Evolutionary conservation across 164 flowering plant species (phyloP).

Genomic region (Pachysandra terminalis): DNA sequence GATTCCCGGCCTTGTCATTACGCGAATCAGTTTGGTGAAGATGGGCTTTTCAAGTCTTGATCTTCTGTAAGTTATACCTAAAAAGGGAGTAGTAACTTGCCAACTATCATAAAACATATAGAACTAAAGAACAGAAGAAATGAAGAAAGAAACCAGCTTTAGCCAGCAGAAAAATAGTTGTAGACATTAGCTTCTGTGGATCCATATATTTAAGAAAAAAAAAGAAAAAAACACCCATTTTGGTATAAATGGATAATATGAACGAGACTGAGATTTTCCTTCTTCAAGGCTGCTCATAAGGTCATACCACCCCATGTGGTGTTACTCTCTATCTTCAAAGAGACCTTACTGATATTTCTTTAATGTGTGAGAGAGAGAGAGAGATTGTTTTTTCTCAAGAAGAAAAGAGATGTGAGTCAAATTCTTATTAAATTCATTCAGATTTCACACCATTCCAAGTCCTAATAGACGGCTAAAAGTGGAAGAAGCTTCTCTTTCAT

Average conservation of each 20-base stretch:
- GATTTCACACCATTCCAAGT: constrained; percentile 2
- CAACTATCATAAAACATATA: too few species aligned
- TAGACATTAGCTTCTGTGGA: neutral
- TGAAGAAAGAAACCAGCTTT: neutral
- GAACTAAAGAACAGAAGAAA: constrained; percentile 5
- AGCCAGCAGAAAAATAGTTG: too few species aligned
- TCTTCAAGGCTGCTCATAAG: neutral
- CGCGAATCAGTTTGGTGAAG: constrained; percentile 11
- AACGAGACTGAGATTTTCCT: neutral
- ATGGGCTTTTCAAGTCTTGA: constrained; percentile 8
- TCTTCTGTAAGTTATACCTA: constrained; percentile 11
- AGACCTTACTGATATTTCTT: neutral
- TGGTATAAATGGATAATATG: neutral
- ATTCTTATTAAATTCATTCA: constrained; percentile 15
- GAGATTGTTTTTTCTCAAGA: too few species aligned
- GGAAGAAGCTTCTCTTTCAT: neutral
- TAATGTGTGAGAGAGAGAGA: neutral
- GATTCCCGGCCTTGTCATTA: constrained; percentile 20
- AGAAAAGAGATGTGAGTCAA: constrained; percentile 11
- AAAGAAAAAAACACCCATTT: neutral
- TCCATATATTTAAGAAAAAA: neutral
- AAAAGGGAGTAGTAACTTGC: neutral
- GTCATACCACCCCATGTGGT: constrained; percentile 15
- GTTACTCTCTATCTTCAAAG: neutral
- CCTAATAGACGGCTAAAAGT: constrained; percentile 14